Evolutionary conservation across 768 basidiomycete species (phyloP), one percentile per base, ranked within the genome.

Genomic region (Punctularia strigosozonata): DNA sequence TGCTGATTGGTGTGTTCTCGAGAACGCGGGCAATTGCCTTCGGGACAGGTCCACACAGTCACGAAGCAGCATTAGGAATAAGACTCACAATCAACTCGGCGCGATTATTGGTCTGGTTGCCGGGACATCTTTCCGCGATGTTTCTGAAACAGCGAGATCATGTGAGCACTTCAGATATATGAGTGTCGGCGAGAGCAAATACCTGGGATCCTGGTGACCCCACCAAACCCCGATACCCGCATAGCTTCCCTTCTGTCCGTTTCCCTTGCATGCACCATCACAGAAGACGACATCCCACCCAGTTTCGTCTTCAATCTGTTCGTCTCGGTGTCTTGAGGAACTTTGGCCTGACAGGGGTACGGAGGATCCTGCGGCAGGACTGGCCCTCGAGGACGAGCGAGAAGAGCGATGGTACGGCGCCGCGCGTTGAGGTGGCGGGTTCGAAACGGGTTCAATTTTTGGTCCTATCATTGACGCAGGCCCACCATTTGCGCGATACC

Each of bases 191-290:
- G n/a, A n/a, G n/a, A n/a, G 46, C 17, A 43, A 58, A 36, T 33
- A 76, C 83, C 83, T 65, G 23, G 71, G 55, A 57, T 89, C 82
- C 42, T 67, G 52, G 7, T 53, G 58, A 0, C 80, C 86, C 85
- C 86, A 97, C 76, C 79, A 97, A 1, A 97, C 86, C 0, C 92
- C 92, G 30, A 90, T 59, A 1, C 92, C 92, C 1, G 88, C 92
- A 30, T 71, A 46, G 0, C 82, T 69, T 1, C 69, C 74, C 2
- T 20, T 23, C 50, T 76, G 60, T 0, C 92, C 92, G 52, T 97
- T 97, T 2, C 79, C 75, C 50, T 73, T 75, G 46, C 88, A 90
- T 4, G 89, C 82, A 10, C 92, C 92, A 56, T 97, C 92, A 15
- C 71, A 80, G 49, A 87, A 94, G 1, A 90, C 90, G 10, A 82